Percentiles rank a stretch among this genome's conserved stretches.
These are phyloP conservation scores for Annona squamosa DNA, from an alignment of 164 flowering plant genomes.

Conservation along the genomic window DNA sequence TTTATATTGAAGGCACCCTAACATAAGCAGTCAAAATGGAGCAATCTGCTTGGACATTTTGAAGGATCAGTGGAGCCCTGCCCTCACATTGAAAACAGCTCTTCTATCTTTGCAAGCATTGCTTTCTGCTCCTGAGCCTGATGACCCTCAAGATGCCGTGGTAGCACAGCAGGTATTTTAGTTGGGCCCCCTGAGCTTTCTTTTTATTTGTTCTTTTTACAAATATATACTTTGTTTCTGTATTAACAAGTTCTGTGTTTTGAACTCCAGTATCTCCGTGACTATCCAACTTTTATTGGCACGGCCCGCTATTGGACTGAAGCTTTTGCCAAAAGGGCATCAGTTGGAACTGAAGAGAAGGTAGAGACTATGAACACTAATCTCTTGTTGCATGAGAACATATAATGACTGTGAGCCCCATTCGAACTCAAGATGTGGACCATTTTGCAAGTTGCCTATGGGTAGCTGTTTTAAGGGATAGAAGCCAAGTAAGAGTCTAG, in stretches of 20 bases:
- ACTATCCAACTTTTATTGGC: constrained; percentile 68
- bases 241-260: background rate
- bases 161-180: constrained; percentile 84
- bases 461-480: too few species aligned
- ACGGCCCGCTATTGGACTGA: constrained; percentile 99
- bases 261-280: constrained; percentile 60
- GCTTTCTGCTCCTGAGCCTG: constrained; percentile 90
- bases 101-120: constrained; percentile 90
- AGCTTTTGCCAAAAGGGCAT: constrained; percentile 72
- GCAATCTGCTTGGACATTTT: constrained; percentile 95
- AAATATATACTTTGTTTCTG: background rate
- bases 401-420: background rate
- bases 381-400: background rate
- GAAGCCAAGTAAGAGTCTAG: too few species aligned
- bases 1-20: constrained; percentile 67
- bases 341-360: constrained; percentile 84
- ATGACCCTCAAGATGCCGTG: constrained; percentile 99
- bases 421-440: too few species aligned
- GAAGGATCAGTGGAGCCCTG: constrained; percentile 99
- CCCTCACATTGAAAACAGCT: constrained; percentile 92
- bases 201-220: constrained; percentile 2
- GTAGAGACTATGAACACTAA: constrained; percentile 19
- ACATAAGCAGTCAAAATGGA: constrained; percentile 45
- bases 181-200: background rate
- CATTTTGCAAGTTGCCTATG: too few species aligned